Evolutionary conservation across 2,329 filamentous ascomycete genomes (phyloP).

Genomic region (Cercospora sp.): DNA sequence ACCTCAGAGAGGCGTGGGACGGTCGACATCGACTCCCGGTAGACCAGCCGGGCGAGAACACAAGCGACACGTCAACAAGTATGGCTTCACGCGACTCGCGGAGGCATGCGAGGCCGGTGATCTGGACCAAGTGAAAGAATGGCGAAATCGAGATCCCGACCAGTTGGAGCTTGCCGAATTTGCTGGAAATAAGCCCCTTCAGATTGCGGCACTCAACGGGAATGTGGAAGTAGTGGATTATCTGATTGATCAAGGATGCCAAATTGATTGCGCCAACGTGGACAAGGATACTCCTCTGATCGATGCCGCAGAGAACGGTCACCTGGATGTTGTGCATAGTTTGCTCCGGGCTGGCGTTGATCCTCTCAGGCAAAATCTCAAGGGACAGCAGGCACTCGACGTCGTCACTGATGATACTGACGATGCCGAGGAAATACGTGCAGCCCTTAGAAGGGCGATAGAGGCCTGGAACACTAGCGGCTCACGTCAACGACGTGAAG

Average conservation of each 20-base stretch:
- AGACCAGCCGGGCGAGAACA: constrained; percentile 59
- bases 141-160: constrained; percentile 75
- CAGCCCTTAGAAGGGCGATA: constrained; percentile 48
- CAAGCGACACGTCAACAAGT: constrained; percentile 87
- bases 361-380: constrained; percentile 85
- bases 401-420: constrained; percentile 78
- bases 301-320: constrained; percentile 94
- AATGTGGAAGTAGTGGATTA: constrained; percentile 84
- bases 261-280: constrained; percentile 73
- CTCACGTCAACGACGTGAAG: constrained; percentile 52
- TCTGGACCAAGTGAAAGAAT: constrained; percentile 72
- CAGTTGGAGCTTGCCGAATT: constrained; percentile 89
- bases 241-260: constrained; percentile 79
- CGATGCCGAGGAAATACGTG: constrained; percentile 69
- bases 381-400: constrained; percentile 88
- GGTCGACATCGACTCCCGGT: constrained; percentile 52
- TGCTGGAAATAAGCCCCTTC: constrained; percentile 92
- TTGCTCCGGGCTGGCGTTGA: constrained; percentile 86
- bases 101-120: constrained; percentile 85
- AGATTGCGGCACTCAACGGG: constrained; percentile 87
- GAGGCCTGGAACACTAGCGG: constrained; percentile 42
- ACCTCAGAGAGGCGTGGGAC: constrained; percentile 59
- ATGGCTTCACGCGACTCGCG: constrained; percentile 87
- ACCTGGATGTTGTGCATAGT: constrained; percentile 82
- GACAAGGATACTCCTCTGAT: constrained; percentile 87